Evolutionary conservation across 2,329 filamentous ascomycete species (phyloP).

Genomic region (Sporothrix protearum): DNA sequence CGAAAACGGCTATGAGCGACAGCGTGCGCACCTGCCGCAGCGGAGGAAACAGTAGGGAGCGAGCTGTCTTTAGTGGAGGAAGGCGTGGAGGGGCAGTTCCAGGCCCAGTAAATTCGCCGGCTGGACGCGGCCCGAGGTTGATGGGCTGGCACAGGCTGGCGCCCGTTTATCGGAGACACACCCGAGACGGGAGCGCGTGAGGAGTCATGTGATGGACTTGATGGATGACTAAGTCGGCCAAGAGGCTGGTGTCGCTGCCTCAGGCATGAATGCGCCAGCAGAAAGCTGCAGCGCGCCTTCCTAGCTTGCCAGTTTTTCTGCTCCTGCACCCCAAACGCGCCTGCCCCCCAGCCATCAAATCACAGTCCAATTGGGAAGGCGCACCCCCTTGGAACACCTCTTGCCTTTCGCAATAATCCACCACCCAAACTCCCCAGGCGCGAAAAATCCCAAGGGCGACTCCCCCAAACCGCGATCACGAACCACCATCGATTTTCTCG

Average conservation of each 20-base stretch:
- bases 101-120: conserved; percentile 29
- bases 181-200: background rate
- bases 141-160: background rate
- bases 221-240: background rate
- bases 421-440: conserved; percentile 6
- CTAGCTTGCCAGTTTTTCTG: conserved; percentile 18
- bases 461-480: conserved; percentile 15
- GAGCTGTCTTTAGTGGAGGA: background rate
- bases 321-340: conserved; percentile 11
- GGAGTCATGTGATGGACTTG: background rate
- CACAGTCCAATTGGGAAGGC: conserved; percentile 6
- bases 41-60: background rate
- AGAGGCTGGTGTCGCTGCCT: background rate
- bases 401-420: conserved; percentile 8
- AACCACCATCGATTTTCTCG: conserved; percentile 16
- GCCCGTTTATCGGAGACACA: conserved; percentile 12
- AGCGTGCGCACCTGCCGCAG: background rate
- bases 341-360: conserved; percentile 14
- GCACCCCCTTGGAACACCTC: conserved; percentile 15
- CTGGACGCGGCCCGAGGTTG: conserved; percentile 41
- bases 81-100: conserved; percentile 3
- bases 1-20: conserved; percentile 18
- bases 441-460: conserved; percentile 8
- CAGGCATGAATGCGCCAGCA: conserved; percentile 18
- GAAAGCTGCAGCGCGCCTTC: conserved; percentile 5